Percentiles rank a stretch among this genome's conserved stretches.
Evolutionary conservation across 148 eudicot genomes (phyloP).

Genomic region (Polygonum aviculare): DNA sequence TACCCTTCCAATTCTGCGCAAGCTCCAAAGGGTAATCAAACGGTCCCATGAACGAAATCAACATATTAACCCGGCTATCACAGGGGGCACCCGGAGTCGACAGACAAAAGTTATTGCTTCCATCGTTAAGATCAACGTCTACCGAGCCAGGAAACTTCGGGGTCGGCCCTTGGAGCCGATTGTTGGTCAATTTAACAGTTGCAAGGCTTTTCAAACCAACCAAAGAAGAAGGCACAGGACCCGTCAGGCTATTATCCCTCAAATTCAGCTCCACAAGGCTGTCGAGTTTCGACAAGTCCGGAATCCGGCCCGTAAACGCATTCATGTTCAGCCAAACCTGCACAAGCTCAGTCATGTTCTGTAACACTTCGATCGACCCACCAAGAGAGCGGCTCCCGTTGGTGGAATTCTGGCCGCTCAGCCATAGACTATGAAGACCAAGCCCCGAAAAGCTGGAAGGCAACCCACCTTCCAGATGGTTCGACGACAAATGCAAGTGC

Average conservation of each 20-base stretch:
- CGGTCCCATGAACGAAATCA: constrained; percentile 42
- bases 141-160: constrained; percentile 40
- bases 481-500: constrained; percentile 39
- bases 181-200: constrained; percentile 54
- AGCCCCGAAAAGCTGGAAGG: constrained; percentile 47
- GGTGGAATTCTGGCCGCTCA: constrained; percentile 51
- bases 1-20: constrained; percentile 62
- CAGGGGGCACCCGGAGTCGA: constrained; percentile 40
- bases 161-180: constrained; percentile 61
- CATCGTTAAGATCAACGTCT: constrained; percentile 23
- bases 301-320: constrained; percentile 68
- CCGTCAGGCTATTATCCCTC: constrained; percentile 66
- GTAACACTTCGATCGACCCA: constrained; percentile 53
- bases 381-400: constrained; percentile 26
- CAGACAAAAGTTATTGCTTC: constrained; percentile 59
- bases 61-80: constrained; percentile 38
- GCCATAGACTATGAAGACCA: constrained; percentile 56
- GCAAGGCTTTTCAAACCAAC: constrained; percentile 24
- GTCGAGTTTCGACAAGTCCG: constrained; percentile 41
- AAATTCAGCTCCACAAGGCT: constrained; percentile 43
- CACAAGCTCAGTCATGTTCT: constrained; percentile 58
- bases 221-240: constrained; percentile 57
- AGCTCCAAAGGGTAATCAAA: constrained; percentile 53
- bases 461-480: constrained; percentile 46
- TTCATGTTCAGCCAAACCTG: constrained; percentile 64